Evolutionary conservation across 768 basidiomycete genomes (phyloP).

Genomic region (Mycena indigotica): DNA sequence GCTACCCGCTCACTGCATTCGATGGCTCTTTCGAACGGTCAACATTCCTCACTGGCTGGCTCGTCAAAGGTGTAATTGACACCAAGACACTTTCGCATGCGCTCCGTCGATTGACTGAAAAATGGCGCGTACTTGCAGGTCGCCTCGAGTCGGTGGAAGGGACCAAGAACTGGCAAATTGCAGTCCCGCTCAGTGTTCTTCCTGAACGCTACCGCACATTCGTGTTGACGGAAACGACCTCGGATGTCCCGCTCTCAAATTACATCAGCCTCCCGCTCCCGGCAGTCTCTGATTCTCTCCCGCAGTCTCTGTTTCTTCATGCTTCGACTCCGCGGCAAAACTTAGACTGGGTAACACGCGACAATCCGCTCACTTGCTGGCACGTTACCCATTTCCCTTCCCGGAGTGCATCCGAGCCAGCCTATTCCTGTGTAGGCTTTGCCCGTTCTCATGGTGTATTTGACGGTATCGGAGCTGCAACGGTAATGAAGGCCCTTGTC

Average conservation of each 20-base stretch:
- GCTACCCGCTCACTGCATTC: slow-evolving; percentile 39
- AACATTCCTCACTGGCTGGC: slow-evolving; percentile 45
- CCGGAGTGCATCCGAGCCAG: slow-evolving; percentile 24
- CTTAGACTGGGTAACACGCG: slow-evolving; percentile 35
- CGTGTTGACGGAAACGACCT: slow-evolving; percentile 37
- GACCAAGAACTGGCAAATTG: slow-evolving; percentile 36
- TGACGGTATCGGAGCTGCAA: slow-evolving; percentile 42
- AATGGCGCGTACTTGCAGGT: slow-evolving; percentile 38
- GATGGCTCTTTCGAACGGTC: slow-evolving; percentile 31
- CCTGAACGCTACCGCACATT: slow-evolving; percentile 38
- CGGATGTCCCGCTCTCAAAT: slow-evolving; percentile 36
- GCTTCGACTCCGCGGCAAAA: slow-evolving; percentile 41
- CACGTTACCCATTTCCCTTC: slow-evolving; percentile 45
- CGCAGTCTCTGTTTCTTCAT: slow-evolving; percentile 40
- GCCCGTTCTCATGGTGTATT: slow-evolving; percentile 45
- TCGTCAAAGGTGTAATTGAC: slow-evolving; percentile 43
- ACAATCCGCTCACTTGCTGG: slow-evolving; percentile 45
- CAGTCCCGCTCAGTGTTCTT: slow-evolving; percentile 38
- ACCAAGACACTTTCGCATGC: slow-evolving; percentile 32
- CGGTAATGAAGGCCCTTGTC: slow-evolving; percentile 39
- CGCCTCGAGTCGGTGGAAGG: slow-evolving; percentile 31
- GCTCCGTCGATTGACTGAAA: slow-evolving; percentile 33
- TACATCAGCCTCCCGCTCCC: slow-evolving; percentile 39
- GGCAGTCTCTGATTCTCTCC: slow-evolving; percentile 36
- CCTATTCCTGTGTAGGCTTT: slow-evolving; percentile 45